Evolutionary conservation across 352 stramenopile genomes (phyloP).

Genomic region (Thraustotheca clavata): DNA sequence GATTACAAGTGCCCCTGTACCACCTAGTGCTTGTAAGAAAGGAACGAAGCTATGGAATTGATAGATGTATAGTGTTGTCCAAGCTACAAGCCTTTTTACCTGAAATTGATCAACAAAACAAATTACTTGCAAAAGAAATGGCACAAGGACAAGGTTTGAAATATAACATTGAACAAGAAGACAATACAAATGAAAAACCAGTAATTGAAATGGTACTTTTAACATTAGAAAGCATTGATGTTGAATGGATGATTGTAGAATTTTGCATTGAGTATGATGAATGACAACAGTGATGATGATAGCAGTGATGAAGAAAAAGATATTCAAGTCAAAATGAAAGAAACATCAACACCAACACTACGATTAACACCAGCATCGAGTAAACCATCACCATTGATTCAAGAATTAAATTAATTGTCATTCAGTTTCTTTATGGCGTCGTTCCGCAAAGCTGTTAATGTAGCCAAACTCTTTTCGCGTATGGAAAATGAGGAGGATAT

Average conservation of each 20-base stretch:
- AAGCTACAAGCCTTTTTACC: conserved; percentile 66
- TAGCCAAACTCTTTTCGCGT: background rate
- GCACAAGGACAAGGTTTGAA: conserved; percentile 46
- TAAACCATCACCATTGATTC: conserved; percentile 51
- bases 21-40: conserved; percentile 52
- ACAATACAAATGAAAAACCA: conserved; percentile 26
- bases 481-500: conserved; percentile 25
- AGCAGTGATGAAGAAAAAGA: conserved; percentile 23
- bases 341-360: conserved; percentile 21
- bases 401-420: conserved; percentile 51
- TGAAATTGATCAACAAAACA: conserved; percentile 64
- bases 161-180: conserved; percentile 62
- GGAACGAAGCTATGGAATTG: background rate
- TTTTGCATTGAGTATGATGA: conserved; percentile 62
- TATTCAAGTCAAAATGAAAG: conserved; percentile 25
- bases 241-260: conserved; percentile 32
- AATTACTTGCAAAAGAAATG: conserved; percentile 55
- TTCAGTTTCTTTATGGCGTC: background rate
- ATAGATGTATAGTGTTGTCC: conserved; percentile 40
- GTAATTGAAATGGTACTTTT: conserved; percentile 73
- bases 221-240: background rate
- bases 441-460: background rate
- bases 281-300: conserved; percentile 26
- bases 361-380: conserved; percentile 30
- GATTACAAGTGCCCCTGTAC: conserved; percentile 22